phyloP scores from a whole-genome alignment of 148 eudicot species.

The Heliosperma pusillum region DNA sequence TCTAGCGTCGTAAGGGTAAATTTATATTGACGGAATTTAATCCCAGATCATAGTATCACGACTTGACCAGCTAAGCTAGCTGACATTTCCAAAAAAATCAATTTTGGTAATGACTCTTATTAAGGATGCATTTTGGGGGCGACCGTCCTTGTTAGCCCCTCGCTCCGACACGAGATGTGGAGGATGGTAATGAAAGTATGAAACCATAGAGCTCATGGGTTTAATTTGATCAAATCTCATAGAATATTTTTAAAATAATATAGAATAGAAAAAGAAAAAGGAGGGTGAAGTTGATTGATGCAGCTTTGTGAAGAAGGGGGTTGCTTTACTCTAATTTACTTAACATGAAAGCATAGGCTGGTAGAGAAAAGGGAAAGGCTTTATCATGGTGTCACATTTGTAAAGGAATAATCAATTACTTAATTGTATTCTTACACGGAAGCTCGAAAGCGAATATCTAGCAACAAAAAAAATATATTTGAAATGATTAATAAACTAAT shows the following conservation, averaged over 20 bases:
- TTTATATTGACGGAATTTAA: too few species aligned
- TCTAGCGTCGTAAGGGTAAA: background rate
- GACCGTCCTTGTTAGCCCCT: background rate
- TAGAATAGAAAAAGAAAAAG: background rate
- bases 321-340: conserved; percentile 34
- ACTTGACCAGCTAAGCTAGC: too few species aligned
- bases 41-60: too few species aligned
- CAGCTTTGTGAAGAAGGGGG: conserved; percentile 12
- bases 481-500: conserved; percentile 32
- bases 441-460: conserved; percentile 50
- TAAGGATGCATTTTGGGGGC: background rate
- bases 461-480: conserved; percentile 26
- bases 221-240: conserved; percentile 1
- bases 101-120: too few species aligned
- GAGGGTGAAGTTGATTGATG: background rate
- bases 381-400: conserved; percentile 12
- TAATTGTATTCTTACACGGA: conserved; percentile 29
- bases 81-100: too few species aligned
- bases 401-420: too few species aligned
- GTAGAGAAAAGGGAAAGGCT: conserved; percentile 26
- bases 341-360: conserved; percentile 34
- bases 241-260: background rate
- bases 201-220: conserved; percentile 2
- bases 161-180: background rate
- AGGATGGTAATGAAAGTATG: background rate